Conservation (phyloP, 129 eudicot genomes). For the Lonicera japonica region DNA sequence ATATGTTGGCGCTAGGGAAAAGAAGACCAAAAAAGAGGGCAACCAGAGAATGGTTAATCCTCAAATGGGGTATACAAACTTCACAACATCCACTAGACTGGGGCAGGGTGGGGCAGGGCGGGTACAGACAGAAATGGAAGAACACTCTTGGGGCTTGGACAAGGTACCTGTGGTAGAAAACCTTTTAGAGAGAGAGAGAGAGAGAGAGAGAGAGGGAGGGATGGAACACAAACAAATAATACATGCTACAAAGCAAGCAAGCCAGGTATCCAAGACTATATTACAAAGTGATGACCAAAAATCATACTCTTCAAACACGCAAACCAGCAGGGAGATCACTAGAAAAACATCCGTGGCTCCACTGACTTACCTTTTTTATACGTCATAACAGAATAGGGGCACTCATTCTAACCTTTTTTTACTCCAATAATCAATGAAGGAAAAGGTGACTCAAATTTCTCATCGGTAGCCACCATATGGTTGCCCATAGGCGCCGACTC, state of each 20-base stretch:
- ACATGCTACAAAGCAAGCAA: constrained; percentile 19
- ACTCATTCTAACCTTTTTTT: constrained; percentile 6
- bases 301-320: neutral
- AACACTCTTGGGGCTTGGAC: neutral
- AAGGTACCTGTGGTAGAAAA: neutral
- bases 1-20: too few relatives aligned
- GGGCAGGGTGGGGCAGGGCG: too few relatives aligned
- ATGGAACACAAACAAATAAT: neutral
- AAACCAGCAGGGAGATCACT: neutral
- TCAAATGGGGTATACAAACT: too few relatives aligned
- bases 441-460: neutral
- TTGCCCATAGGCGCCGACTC: constrained; percentile 69
- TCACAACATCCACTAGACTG: too few relatives aligned
- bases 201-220: neutral
- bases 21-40: too few relatives aligned
- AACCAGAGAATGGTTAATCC: too few relatives aligned
- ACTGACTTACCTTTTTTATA: neutral
- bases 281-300: constrained; percentile 12
- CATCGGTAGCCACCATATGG: constrained; percentile 74
- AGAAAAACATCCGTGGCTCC: neutral
- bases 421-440: neutral
- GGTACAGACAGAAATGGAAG: too few relatives aligned
- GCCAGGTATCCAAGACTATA: constrained; percentile 14
- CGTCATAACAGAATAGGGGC: neutral
- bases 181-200: neutral